These are phyloP conservation scores for Hyaloscypha finlandica DNA, from an alignment of 495 filamentous ascomycete genomes.

Conservation along the genomic window DNA sequence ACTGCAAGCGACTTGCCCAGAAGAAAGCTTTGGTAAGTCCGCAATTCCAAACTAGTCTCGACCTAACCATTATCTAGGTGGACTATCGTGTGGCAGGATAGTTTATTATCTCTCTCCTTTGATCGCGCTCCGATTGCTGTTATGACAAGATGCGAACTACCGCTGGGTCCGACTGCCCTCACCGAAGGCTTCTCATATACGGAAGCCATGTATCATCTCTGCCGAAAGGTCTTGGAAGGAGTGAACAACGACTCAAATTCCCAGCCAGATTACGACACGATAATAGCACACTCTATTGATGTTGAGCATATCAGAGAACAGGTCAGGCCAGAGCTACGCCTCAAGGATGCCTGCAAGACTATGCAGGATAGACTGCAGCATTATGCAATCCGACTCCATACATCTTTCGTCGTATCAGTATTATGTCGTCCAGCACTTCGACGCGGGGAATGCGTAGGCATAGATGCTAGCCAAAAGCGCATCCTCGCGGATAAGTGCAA, in stretches of 20 bases:
- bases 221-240: slow-evolving; percentile 48
- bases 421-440: slow-evolving; percentile 56
- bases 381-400: slow-evolving; percentile 55
- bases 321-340: slow-evolving; percentile 44
- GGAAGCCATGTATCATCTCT: slow-evolving; percentile 57
- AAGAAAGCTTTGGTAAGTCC: slow-evolving; percentile 42
- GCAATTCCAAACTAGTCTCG: neutral
- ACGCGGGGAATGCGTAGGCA: slow-evolving; percentile 39
- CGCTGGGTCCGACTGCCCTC: slow-evolving; percentile 39
- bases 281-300: slow-evolving; percentile 47
- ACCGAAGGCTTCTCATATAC: slow-evolving; percentile 51
- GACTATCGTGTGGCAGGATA: slow-evolving; percentile 60
- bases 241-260: slow-evolving; percentile 53
- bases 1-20: slow-evolving; percentile 28
- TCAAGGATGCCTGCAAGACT: slow-evolving; percentile 54
- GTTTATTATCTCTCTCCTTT: slow-evolving; percentile 55
- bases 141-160: slow-evolving; percentile 33
- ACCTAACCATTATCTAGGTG: slow-evolving; percentile 41
- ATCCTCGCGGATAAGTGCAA: slow-evolving; percentile 58
- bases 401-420: slow-evolving; percentile 55
- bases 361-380: slow-evolving; percentile 55
- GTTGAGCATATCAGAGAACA: slow-evolving; percentile 50
- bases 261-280: slow-evolving; percentile 46
- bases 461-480: slow-evolving; percentile 46
- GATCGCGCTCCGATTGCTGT: slow-evolving; percentile 44